Percentiles rank a stretch among this genome's conserved stretches.
Conservation (phyloP, 31 red algal species). For the Bonnemaisonia californica region DNA sequence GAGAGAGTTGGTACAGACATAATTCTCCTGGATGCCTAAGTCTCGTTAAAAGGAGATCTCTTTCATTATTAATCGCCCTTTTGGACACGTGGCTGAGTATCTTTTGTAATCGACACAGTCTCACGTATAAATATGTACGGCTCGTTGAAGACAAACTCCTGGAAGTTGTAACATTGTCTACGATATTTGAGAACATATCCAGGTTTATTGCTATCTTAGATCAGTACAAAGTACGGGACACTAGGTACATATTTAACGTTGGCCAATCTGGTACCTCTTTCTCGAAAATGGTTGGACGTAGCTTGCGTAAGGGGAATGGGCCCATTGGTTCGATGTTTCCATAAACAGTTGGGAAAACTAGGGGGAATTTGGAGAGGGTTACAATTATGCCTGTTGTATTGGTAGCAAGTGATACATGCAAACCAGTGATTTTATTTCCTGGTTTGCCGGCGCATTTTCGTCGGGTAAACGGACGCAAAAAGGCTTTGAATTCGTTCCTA, state of each 20-base stretch:
- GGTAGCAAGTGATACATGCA: conserved; percentile 10
- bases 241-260: conserved; percentile 15
- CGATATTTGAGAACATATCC: no score
- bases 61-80: background rate
- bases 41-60: background rate
- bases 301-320: background rate
- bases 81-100: background rate
- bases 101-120: no score
- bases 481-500: conserved; percentile 19
- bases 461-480: background rate
- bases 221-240: background rate
- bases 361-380: conserved; percentile 5
- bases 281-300: background rate
- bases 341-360: conserved; percentile 17
- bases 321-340: background rate
- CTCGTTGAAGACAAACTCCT: no score
- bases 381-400: conserved; percentile 51
- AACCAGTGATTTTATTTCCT: conserved; percentile 20
- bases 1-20: background rate
- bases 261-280: conserved; percentile 9
- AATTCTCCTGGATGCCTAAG: background rate
- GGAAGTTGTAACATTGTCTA: no score
- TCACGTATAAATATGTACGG: no score
- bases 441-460: conserved; percentile 35
- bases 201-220: no score